Base-by-base conservation (phyloP, 352 stramenopile genomes). In the Phytopythium ostracodes region DNA sequence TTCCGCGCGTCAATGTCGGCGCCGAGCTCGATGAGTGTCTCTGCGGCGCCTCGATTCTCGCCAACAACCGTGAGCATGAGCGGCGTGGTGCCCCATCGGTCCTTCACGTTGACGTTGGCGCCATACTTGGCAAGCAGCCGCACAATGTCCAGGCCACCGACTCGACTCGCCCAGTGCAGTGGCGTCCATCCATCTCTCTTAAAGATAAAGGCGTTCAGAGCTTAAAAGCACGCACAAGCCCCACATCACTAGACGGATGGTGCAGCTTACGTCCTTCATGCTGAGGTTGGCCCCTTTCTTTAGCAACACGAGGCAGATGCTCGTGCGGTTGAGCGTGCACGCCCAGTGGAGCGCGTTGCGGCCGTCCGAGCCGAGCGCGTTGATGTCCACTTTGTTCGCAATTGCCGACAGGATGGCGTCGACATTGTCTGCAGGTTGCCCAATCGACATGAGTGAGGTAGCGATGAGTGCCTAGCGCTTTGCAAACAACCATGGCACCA, bases 311-410 rank as follows among this genome's bases (percentile, higher is more conserved):
- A 91, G 82, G 44, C 82, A 90, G 49, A 92, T 90, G 35, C 79
- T 90, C 9, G 79, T 84, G 31, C 84, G 77, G 52, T 90, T 84
- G 46, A 94, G 62, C 4, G 82, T 90, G 22, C 81, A 91, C 11
- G 81, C 82, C 82, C 84, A 94, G 66, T 94, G 84, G 6, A 94
- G 62, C 9, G 81, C 82, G 63, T 94, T 94, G 65, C 84, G 84
- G 4, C 84, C 82, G 40, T 92, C 84, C 0, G 82, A 90, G 4
- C 79, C 82, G n/a, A 91, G 73, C 1, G 73, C 77, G 29, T 94
- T 66, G 24, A 94, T 90, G 55, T 91, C 76, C 60, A 78, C 84
- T 15, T 81, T 84, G 61, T 88, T 90, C 25, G 82, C 79, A 40
- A 94, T 91, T 20, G 61, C 68, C 0, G 75, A 78, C 33, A 94